Conservation (phyloP, 225 moss, liverwort and hornwort genomes). For the Lunularia cruciata region DNA sequence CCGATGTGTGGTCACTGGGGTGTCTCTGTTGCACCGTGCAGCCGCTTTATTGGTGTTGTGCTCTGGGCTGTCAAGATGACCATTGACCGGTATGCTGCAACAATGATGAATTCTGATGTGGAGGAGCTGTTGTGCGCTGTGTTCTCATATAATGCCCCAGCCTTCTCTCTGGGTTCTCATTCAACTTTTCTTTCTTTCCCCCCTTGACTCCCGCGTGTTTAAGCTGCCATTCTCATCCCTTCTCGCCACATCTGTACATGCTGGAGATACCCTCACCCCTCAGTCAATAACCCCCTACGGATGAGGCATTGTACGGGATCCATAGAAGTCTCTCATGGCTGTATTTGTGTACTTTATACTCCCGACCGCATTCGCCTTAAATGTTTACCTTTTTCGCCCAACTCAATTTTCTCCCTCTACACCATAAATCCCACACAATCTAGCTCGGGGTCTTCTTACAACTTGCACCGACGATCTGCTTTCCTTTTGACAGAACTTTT, state of each 20-base stretch:
- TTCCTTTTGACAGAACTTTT: background rate
- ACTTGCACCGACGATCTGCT: background rate
- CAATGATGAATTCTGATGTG: constrained; percentile 6
- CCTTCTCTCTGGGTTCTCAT: constrained; percentile 5
- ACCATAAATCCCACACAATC: constrained; percentile 3
- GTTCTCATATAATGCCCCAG: background rate
- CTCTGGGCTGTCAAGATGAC: constrained; percentile 10
- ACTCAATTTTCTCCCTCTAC: background rate
- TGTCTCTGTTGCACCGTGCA: constrained; percentile 16
- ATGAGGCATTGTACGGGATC: background rate
- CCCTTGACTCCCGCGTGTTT: background rate
- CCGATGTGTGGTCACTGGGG: constrained; percentile 4
- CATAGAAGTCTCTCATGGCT: background rate
- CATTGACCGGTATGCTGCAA: constrained; percentile 7
- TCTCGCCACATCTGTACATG: background rate
- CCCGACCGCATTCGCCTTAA: background rate
- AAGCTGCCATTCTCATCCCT: constrained; percentile 2
- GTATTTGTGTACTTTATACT: constrained; percentile 14
- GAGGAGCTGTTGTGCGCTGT: constrained; percentile 14
- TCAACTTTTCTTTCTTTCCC: background rate
- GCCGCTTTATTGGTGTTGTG: background rate
- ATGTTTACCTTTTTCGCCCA: background rate
- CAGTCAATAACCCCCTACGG: background rate
- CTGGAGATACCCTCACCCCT: background rate
- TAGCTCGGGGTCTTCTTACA: background rate